phyloP scores from a whole-genome alignment of 441 rosid genomes.

The Gossypium aridum region DNA sequence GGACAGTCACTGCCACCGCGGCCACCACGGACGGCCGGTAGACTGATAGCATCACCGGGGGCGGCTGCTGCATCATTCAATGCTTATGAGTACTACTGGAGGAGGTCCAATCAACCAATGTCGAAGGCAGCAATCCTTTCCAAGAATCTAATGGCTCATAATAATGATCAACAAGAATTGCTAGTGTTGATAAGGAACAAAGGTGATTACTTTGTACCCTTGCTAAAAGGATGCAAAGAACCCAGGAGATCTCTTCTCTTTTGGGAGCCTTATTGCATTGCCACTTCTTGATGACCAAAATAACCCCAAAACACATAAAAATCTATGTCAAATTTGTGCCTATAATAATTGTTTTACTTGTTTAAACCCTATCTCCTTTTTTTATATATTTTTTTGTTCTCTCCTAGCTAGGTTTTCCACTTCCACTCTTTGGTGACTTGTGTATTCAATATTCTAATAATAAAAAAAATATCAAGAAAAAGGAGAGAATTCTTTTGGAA shows the following conservation, averaged over 20 bases:
- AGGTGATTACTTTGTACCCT: conserved; percentile 25
- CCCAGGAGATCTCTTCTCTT: conserved; percentile 56
- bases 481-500: conserved; percentile 14
- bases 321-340: background rate
- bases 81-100: conserved; percentile 60
- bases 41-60: conserved; percentile 28
- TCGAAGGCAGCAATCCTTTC: conserved; percentile 13
- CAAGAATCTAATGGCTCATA: conserved; percentile 8
- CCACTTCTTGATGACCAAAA: conserved; percentile 42
- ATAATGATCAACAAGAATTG: conserved; percentile 20
- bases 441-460: conserved; percentile 28
- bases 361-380: too few relatives aligned
- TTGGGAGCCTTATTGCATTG: conserved; percentile 63
- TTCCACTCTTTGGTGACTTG: conserved; percentile 20
- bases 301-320: background rate
- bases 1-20: conserved; percentile 52
- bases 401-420: conserved; percentile 22
- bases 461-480: background rate
- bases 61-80: conserved; percentile 34
- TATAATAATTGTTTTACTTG: conserved; percentile 2
- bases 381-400: conserved; percentile 13
- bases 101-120: conserved; percentile 33
- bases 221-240: conserved; percentile 59
- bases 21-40: conserved; percentile 26
- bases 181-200: background rate